A percentile compares a stretch with the other conserved stretches of the same genome.
These are phyloP conservation scores for Alternaria triticimaculans DNA, from an alignment of 2,329 filamentous ascomycete species.

Conservation along the genomic window DNA sequence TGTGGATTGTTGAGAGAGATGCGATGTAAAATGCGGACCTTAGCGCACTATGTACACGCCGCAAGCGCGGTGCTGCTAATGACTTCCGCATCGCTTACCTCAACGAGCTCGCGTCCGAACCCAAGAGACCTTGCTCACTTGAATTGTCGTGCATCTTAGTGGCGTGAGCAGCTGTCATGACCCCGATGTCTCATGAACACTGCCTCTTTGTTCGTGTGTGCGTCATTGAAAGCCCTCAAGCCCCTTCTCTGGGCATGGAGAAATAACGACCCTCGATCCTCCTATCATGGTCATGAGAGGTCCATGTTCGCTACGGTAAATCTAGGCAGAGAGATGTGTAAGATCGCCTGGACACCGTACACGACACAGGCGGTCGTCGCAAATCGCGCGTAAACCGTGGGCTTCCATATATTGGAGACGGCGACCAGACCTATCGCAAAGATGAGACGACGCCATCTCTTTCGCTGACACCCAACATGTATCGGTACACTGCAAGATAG, in stretches of 20 bases:
- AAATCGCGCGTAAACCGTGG: constrained; percentile 3
- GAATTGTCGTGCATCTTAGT: background rate
- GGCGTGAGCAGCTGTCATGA: background rate
- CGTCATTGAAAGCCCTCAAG: background rate
- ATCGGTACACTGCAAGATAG: constrained; percentile 4
- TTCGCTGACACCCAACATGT: background rate
- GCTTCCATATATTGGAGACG: background rate
- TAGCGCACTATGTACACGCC: constrained; percentile 2
- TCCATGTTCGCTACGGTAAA: background rate
- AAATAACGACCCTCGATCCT: background rate
- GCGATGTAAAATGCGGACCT: background rate
- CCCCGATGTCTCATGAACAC: background rate
- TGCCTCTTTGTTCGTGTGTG: background rate
- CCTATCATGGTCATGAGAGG: background rate
- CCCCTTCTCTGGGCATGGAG: background rate
- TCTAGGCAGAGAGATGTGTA: background rate
- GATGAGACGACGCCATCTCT: background rate
- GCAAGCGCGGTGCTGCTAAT: constrained; percentile 3
- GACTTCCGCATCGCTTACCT: background rate
- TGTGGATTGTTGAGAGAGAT: constrained; percentile 1
- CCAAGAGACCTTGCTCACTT: background rate
- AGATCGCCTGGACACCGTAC: background rate
- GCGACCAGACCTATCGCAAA: background rate
- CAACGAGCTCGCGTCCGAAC: background rate
- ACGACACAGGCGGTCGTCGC: background rate